Conservation (phyloP, 805 yeast species). For the Ogataea thermomethanolica region DNA sequence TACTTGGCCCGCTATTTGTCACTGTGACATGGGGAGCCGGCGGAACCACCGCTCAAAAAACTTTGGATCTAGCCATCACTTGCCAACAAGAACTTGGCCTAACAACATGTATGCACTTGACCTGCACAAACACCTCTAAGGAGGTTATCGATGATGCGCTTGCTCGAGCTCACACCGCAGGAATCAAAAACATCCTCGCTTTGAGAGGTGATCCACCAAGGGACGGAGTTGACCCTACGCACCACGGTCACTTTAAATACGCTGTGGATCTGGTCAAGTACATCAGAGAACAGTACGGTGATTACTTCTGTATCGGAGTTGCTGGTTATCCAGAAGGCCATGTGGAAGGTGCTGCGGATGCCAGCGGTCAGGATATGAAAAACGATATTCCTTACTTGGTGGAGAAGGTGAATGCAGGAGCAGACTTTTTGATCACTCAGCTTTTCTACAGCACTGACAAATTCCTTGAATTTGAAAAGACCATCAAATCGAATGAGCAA, state of each 20-base stretch:
- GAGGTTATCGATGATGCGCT: constrained; percentile 77
- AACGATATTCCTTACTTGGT: constrained; percentile 75
- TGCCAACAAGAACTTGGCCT: constrained; percentile 72
- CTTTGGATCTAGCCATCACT: constrained; percentile 75
- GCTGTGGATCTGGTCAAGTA: constrained; percentile 87
- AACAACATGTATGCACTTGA: constrained; percentile 92
- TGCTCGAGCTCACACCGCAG: constrained; percentile 62
- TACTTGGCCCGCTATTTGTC: constrained; percentile 82
- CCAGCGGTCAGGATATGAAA: constrained; percentile 56
- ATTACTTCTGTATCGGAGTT: constrained; percentile 89
- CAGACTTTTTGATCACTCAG: constrained; percentile 90
- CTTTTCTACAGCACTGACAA: constrained; percentile 83
- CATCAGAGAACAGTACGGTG: constrained; percentile 66
- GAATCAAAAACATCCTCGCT: constrained; percentile 86
- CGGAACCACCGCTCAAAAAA: constrained; percentile 85
- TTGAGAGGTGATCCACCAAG: constrained; percentile 95
- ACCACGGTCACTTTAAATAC: constrained; percentile 53
- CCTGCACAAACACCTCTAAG: constrained; percentile 90
- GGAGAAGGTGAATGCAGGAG: constrained; percentile 91
- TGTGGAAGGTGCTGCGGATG: constrained; percentile 79
- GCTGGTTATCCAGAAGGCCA: constrained; percentile 99
- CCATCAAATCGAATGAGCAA: constrained; percentile 39
- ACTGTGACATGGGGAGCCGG: constrained; percentile 99
- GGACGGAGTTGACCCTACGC: constrained; percentile 49
- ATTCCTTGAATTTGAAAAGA: constrained; percentile 61